These are phyloP conservation scores for Chalciporus sphaerocephalus DNA, from an alignment of 768 basidiomycete genomes.

Conservation along the genomic window DNA sequence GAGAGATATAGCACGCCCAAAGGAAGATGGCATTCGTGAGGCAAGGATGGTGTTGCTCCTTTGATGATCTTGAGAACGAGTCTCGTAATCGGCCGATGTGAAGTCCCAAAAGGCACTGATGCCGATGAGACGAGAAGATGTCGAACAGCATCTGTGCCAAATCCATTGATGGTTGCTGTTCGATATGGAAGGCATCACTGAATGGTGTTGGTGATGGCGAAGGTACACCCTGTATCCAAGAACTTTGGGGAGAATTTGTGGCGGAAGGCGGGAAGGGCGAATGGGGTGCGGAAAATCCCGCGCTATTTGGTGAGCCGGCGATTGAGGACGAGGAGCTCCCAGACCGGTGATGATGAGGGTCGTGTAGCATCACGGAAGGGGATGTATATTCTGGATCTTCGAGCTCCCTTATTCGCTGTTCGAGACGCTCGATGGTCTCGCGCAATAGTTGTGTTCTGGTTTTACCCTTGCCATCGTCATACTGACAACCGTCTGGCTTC, in stretches of 20 bases:
- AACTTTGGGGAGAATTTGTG: constrained; percentile 47
- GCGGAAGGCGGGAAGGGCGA: constrained; percentile 56
- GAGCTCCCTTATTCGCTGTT: constrained; percentile 67
- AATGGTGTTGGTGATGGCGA: constrained; percentile 54
- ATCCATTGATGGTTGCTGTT: constrained; percentile 50
- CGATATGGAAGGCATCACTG: constrained; percentile 45
- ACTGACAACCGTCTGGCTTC: constrained; percentile 70
- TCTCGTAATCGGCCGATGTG: constrained; percentile 64
- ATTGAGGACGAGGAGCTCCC: constrained; percentile 54
- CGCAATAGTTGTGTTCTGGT: constrained; percentile 75
- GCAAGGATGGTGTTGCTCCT: constrained; percentile 69
- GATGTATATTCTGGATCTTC: constrained; percentile 71
- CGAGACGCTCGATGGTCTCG: constrained; percentile 70
- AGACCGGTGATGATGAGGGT: constrained; percentile 49
- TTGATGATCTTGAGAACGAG: constrained; percentile 46
- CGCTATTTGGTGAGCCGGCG: constrained; percentile 46
- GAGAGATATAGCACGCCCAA: constrained; percentile 78
- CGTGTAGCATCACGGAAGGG: constrained; percentile 64
- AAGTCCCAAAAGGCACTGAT: constrained; percentile 69
- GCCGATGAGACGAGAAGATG: constrained; percentile 70
- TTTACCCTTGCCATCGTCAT: constrained; percentile 83
- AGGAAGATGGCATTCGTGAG: constrained; percentile 79
- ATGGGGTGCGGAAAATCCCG: constrained; percentile 49
- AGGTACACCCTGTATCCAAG: constrained; percentile 47
- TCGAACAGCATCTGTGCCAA: constrained; percentile 72